A percentile compares a stretch with the other conserved stretches of the same genome.
Evolutionary conservation across 768 basidiomycete genomes (phyloP).

Genomic region (Kwoniella europaea): DNA sequence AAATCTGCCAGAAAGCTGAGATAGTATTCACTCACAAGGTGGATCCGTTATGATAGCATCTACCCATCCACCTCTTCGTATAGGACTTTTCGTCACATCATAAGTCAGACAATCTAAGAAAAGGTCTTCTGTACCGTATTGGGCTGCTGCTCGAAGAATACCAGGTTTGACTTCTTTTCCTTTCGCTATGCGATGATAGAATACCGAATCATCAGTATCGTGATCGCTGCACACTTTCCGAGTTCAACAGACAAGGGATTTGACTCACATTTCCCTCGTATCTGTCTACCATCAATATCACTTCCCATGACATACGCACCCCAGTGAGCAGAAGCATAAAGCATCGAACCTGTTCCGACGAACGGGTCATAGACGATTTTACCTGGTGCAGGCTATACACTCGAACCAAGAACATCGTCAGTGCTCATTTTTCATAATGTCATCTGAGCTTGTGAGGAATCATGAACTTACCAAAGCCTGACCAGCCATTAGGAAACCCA

Average conservation of each 20-base stretch:
- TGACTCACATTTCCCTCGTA: conserved; percentile 82
- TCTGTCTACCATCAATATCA: conserved; percentile 96
- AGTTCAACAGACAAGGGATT: not conserved
- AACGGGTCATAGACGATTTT: conserved; percentile 96
- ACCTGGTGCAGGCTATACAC: conserved; percentile 75
- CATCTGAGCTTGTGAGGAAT: not conserved
- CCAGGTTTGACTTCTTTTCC: conserved; percentile 63
- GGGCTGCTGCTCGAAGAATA: conserved; percentile 75
- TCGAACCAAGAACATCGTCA: not conserved
- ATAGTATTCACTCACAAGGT: conserved; percentile 69
- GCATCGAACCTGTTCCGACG: conserved; percentile 75
- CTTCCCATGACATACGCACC: conserved; percentile 86
- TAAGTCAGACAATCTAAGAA: conserved; percentile 88
- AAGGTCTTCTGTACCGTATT: conserved; percentile 75
- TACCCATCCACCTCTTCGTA: conserved; percentile 84
- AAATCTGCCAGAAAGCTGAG: not conserved
- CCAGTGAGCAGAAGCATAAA: conserved; percentile 76
- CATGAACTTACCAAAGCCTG: conserved; percentile 74
- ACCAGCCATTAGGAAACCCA: conserved; percentile 94
- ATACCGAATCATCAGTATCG: not conserved
- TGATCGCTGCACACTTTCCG: not conserved
- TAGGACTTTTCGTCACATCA: conserved; percentile 88
- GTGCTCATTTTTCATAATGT: not conserved
- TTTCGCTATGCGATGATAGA: conserved; percentile 23
- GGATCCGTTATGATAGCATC: conserved; percentile 96